Percentiles rank a stretch among this genome's conserved stretches.
These are phyloP conservation scores for Huiozyma sinensis DNA, from an alignment of 805 yeast genomes.

Conservation along the genomic window DNA sequence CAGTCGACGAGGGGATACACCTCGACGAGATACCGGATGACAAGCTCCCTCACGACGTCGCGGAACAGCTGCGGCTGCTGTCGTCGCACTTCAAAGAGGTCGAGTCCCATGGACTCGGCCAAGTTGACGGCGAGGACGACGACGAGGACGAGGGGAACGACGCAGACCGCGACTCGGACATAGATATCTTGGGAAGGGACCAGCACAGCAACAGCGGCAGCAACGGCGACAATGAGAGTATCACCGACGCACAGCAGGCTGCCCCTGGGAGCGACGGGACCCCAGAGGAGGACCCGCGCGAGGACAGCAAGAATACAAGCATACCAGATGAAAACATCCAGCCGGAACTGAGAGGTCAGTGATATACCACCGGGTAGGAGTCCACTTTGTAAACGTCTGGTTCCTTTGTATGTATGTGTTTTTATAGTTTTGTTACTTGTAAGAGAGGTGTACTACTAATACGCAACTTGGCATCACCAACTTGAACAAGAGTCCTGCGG, in stretches of 20 bases:
- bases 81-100: constrained; percentile 29
- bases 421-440: too few relatives aligned
- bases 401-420: too few relatives aligned
- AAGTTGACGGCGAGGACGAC: constrained; percentile 4
- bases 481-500: too few relatives aligned
- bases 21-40: constrained; percentile 23
- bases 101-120: constrained; percentile 6
- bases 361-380: background rate
- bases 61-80: constrained; percentile 26
- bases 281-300: background rate
- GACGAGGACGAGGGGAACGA: constrained; percentile 19
- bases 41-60: constrained; percentile 27
- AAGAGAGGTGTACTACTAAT: too few relatives aligned
- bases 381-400: background rate
- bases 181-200: background rate
- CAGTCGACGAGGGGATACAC: constrained; percentile 9
- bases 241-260: background rate
- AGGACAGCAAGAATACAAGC: constrained; percentile 11
- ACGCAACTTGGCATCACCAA: too few relatives aligned
- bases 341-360: constrained; percentile 28
- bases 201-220: constrained; percentile 1
- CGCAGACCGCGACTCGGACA: constrained; percentile 4
- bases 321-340: constrained; percentile 28
- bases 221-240: constrained; percentile 4
- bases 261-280: too few relatives aligned